Evolutionary conservation across 768 basidiomycete genomes (phyloP).

Genomic region (Termitomyces sp.): DNA sequence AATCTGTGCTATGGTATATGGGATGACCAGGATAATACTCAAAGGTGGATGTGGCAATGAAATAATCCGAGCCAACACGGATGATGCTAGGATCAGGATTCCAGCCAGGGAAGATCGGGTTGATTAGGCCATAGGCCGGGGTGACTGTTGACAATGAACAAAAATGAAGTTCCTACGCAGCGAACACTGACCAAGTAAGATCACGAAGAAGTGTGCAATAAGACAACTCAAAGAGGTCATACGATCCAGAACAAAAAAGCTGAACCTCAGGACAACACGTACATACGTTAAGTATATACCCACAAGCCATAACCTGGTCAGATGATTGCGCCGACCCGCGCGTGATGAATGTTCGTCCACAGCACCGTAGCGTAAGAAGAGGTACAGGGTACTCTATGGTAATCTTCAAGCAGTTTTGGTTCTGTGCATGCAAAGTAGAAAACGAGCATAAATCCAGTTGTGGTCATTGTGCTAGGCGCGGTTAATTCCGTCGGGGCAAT

Average conservation of each 20-base stretch:
- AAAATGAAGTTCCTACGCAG: too few species aligned
- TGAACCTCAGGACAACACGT: neutral
- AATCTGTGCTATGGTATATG: slow-evolving; percentile 38
- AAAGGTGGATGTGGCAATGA: slow-evolving; percentile 36
- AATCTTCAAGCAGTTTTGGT: too few species aligned
- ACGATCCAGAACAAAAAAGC: neutral
- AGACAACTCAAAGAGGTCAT: slow-evolving; percentile 2
- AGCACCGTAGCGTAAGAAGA: too few species aligned
- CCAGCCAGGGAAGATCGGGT: slow-evolving; percentile 39
- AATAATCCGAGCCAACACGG: slow-evolving; percentile 37
- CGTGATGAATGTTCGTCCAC: neutral
- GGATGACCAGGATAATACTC: slow-evolving; percentile 40
- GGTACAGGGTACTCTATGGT: too few species aligned
- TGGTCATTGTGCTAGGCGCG: too few species aligned
- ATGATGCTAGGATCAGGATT: slow-evolving; percentile 38
- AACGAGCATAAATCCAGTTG: too few species aligned
- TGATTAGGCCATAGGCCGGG: slow-evolving; percentile 17
- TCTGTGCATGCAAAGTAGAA: too few species aligned
- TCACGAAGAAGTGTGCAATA: neutral
- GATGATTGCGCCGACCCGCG: slow-evolving; percentile 2
- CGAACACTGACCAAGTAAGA: slow-evolving; percentile 4
- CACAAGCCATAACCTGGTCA: slow-evolving; percentile 1
- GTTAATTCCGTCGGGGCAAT: too few species aligned
- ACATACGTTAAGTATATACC: neutral
- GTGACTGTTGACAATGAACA: neutral